Evolutionary conservation across 2,329 filamentous ascomycete genomes (phyloP), one percentile per base, ranked within the genome.

Genomic region (Didymosphaeria variabile): DNA sequence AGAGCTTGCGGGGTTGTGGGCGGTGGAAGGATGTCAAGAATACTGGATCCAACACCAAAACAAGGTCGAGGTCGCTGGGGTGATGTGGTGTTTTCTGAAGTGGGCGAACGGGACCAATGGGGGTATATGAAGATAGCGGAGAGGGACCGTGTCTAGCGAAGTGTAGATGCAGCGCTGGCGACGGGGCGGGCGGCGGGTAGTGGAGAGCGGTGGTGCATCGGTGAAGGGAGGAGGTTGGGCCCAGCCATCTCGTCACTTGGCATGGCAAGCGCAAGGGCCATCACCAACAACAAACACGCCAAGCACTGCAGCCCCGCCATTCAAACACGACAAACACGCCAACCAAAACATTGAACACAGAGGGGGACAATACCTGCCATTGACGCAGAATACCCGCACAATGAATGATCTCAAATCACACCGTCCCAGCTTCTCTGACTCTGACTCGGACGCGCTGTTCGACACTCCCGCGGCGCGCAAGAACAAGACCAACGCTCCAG

Each of bases 361-460:
- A 13, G 26, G 36, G 6, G 36, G 6, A 29, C 15, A 38, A 40
- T 29, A 23, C 42, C 19, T 15, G 17, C 34, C n/a, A n/a, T 29
- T 26, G 50, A 34, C 53, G 3, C 42, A 45, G 42, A 29, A n/a
- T 26, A 5, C 26, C 36, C 36, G 23, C 38, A 57, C 61, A 44
- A 76, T 74, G 72, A 67, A 72, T 52, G 64, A 79, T 44, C 82
- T 84, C 60, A 80, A 84, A 66, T 81, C 87, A 69, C 82, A 85
- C 58, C 81, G 80, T 62, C 79, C 85, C 21, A 78, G 80, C 59
- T 77, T 87, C 36, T 86, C 84, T 34, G 85, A 88, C 61, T 85
- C 85, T 26, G 81, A 86, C 62, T 81, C 82, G 17, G 85, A 87
- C 65, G 84, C 85, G 60, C 80, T 88, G 47, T 88, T 88, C 76